Evolutionary conservation across 2,329 filamentous ascomycete genomes (phyloP), one percentile per base, ranked within the genome.

Genomic region (Fusarium fujikuroi): DNA sequence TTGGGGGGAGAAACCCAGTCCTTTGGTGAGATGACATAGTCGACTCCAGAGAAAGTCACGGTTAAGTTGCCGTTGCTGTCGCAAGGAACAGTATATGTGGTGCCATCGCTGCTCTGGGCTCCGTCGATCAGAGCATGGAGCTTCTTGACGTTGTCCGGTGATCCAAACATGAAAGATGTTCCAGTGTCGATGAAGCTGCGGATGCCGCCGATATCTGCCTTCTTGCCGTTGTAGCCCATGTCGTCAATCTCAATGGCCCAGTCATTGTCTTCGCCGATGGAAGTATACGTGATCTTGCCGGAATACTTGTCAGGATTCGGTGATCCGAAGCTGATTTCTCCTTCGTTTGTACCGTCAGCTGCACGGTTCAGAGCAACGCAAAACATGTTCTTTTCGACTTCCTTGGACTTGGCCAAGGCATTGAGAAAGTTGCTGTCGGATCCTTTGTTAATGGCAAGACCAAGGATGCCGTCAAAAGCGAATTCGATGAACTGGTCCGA

Each of bases 381-480:
- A 77, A 95, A 91, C 25, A 95, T 80, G 78, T 93, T 94, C 9
- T 88, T 79, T 19, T 83, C 75, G 47, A 96, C 83, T 25, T 88
- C 77, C 28, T 87, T 86, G n/a, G 87, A 85, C 3, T 87, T 77
- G 21, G 85, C 84, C 49, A 97, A 82, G 4, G 87, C 83, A 43
- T 92, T 85, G 79, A 96, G 85, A 75, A 96, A 91, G 49, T 91
- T 93, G 25, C 92, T 88, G 9, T 88, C 87, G 40, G 84, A 85
- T 6, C 87, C 88, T 16, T 86, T 84, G 69, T 87, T 87, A 75
- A 91, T 90, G 21, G 93, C 92, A 30, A 97, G 83, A 8, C 94
- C 95, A 6, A 97, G 84, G 54, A 97, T 97, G 30, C 95, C 95
- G 80, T 97, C 95, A 81, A 97, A 95, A 3, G 93, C 92, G 76